These are phyloP conservation scores for Aspergillus chevalieri DNA, from an alignment of 2,329 filamentous ascomycete genomes.

Conservation along the genomic window DNA sequence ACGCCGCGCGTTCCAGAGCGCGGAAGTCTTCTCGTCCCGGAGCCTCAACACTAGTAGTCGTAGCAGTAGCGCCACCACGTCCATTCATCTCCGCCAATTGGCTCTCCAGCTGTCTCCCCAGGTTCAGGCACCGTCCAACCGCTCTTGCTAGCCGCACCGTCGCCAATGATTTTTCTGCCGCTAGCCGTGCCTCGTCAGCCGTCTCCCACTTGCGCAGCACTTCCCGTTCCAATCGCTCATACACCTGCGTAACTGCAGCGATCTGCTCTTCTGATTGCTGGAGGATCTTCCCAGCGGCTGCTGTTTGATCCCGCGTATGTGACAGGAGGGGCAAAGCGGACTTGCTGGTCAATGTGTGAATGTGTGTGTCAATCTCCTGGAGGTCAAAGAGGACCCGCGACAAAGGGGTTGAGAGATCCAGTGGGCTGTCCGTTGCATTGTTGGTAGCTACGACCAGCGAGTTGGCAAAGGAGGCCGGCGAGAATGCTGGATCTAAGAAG, in stretches of 20 bases:
- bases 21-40: slow-evolving; percentile 62
- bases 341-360: slow-evolving; percentile 80
- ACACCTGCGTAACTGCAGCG: slow-evolving; percentile 72
- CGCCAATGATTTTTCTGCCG: slow-evolving; percentile 72
- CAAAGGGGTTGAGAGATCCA: slow-evolving; percentile 90
- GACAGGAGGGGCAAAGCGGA: slow-evolving; percentile 74
- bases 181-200: slow-evolving; percentile 73
- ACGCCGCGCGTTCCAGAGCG: slow-evolving; percentile 73
- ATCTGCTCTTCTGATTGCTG: slow-evolving; percentile 74
- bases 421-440: slow-evolving; percentile 78
- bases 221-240: slow-evolving; percentile 77
- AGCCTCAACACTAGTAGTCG: slow-evolving; percentile 14
- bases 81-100: slow-evolving; percentile 66
- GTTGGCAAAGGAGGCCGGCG: slow-evolving; percentile 77
- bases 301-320: slow-evolving; percentile 68
- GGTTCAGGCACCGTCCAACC: slow-evolving; percentile 69
- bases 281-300: slow-evolving; percentile 66
- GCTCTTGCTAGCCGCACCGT: slow-evolving; percentile 70
- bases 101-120: slow-evolving; percentile 82
- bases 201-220: slow-evolving; percentile 79
- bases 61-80: slow-evolving; percentile 17
- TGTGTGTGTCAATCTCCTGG: slow-evolving; percentile 93
- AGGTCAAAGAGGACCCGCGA: slow-evolving; percentile 93
- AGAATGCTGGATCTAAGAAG: slow-evolving; percentile 79
- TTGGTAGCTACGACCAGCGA: slow-evolving; percentile 82